Percentiles rank a stretch among this genome's conserved stretches.
Evolutionary conservation across 169 alveolate species (phyloP).

Genomic region (Miamiensis avidus): DNA sequence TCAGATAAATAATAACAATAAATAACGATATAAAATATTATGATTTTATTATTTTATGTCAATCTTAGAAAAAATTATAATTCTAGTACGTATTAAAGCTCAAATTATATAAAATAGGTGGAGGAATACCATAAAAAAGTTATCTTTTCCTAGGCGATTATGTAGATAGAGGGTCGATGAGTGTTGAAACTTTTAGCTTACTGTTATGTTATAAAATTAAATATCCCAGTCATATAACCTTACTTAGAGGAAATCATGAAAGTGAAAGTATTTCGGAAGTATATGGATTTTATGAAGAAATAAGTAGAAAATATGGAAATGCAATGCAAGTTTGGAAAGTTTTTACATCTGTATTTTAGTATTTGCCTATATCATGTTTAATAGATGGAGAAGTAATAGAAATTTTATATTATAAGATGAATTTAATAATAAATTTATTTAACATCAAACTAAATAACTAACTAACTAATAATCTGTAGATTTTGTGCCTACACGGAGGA

Average conservation of each 20-base stretch:
- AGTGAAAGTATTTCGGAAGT: slow-evolving; percentile 83
- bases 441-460: no score
- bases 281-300: slow-evolving; percentile 86
- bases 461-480: background rate
- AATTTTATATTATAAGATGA: background rate
- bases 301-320: slow-evolving; percentile 71
- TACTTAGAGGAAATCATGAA: slow-evolving; percentile 88
- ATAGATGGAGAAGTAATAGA: slow-evolving; percentile 65
- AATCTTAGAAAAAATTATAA: slow-evolving; percentile 20
- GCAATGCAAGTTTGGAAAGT: slow-evolving; percentile 83
- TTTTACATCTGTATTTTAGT: slow-evolving; percentile 83
- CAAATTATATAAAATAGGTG: slow-evolving; percentile 86
- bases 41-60: no score
- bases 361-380: slow-evolving; percentile 77
- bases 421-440: no score
- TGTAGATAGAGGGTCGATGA: slow-evolving; percentile 82
- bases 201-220: slow-evolving; percentile 72
- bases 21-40: no score
- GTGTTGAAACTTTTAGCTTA: slow-evolving; percentile 77
- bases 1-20: no score
- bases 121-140: slow-evolving; percentile 88
- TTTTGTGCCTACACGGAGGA: slow-evolving; percentile 89
- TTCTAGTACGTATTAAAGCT: slow-evolving; percentile 83
- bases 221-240: slow-evolving; percentile 72
- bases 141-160: slow-evolving; percentile 90